Base-by-base conservation (phyloP, 768 basidiomycete species). In the Hygrophorus pudorinus region DNA sequence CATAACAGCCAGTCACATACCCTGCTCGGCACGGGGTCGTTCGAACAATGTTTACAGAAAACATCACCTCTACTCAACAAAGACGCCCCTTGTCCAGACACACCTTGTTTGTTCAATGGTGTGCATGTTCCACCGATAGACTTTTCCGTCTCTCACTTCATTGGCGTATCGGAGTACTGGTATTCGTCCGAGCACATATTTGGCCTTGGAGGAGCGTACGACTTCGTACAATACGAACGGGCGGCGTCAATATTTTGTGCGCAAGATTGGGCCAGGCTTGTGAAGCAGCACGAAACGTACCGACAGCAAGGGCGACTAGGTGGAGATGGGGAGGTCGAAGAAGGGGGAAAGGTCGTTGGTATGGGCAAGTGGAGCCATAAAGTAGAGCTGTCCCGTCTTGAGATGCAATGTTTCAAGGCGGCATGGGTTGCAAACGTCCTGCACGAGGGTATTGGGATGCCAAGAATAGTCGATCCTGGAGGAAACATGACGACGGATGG, bases 321-420 rank as follows among this genome's bases (percentile, higher is more conserved):
- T 36, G 79, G 78, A 14, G 78, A 85, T 53, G 81, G 79, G 10
- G 76, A 85, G 58, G 72, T 84, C 10, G 66, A 74, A 47, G 56
- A 75, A 56, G 64, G 70, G 43, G 83, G 81, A 14, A 59, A 76
- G 47, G 60, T 84, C 10, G 71, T 85, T n/a, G 72, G 70, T 20
- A 70, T 73, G 3, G 81, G 79, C 0, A 71, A 73, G 51, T 88
- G 85, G 86, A 76, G 75, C 17, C 68, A 78, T 31, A 65, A 76
- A 44, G 81, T 94, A 46, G 93, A 93, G 59, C 62, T 87, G 29
- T 76, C 86, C 17, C 76, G 94, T 37, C 65, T 99, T 47, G 79
- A 94, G 65, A 87, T 94, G 86, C 96, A 98, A 59, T 99, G 96
- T 60, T 99, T 99, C 80, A 99, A 99, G 62, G 91, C 94, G 1